Evolutionary conservation across 1,284 basidiomycete genomes (phyloP).

Genomic region (Puccinia sorghi): DNA sequence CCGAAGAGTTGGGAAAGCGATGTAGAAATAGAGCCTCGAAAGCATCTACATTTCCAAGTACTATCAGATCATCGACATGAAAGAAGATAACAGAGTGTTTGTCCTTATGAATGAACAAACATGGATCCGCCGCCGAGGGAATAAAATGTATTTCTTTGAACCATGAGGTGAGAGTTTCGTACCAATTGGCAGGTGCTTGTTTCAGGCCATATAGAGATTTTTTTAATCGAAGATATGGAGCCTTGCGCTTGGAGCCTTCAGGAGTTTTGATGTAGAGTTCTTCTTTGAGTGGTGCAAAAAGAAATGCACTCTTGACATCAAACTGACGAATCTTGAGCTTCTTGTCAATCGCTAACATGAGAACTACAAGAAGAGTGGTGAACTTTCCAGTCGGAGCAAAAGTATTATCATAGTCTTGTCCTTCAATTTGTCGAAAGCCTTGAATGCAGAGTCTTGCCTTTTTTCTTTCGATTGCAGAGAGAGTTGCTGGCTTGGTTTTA

Average conservation of each 20-base stretch:
- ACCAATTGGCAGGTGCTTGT: no score
- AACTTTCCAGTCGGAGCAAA: no score
- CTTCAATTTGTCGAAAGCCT: not conserved
- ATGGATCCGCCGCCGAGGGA: not conserved
- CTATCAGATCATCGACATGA: not conserved
- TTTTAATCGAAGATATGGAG: not conserved
- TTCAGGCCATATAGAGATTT: no score
- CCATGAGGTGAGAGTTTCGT: not conserved
- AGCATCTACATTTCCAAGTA: not conserved
- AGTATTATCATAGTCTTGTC: not conserved
- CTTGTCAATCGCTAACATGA: not conserved
- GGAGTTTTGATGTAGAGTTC: not conserved
- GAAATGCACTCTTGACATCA: not conserved
- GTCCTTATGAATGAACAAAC: not conserved
- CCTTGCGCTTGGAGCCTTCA: not conserved
- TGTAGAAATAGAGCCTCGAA: not conserved
- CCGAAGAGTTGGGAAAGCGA: not conserved
- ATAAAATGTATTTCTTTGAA: not conserved
- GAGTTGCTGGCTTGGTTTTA: not conserved
- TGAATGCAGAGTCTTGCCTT: no score
- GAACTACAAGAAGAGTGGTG: not conserved
- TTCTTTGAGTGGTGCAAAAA: not conserved
- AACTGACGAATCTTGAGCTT: not conserved
- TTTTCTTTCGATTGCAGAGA: not conserved
- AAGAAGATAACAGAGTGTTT: not conserved